Percentiles rank a stretch among this genome's conserved stretches.
These are phyloP conservation scores for Dothiorella sarmentorum DNA, from an alignment of 2,329 filamentous ascomycete genomes.

Conservation along the genomic window DNA sequence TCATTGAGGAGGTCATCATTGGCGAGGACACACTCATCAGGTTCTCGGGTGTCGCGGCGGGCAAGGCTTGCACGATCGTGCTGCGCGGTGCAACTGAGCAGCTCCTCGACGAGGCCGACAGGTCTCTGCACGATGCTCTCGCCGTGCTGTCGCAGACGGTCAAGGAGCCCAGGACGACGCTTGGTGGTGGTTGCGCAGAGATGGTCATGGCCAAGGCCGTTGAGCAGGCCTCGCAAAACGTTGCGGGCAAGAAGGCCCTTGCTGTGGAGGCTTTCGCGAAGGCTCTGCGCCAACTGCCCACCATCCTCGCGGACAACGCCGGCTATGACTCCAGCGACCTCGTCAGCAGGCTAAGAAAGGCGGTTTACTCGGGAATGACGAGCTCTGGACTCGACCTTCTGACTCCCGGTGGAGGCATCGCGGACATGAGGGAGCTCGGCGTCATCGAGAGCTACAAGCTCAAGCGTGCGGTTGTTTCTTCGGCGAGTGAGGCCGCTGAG, in stretches of 20 bases:
- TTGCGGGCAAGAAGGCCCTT: slow-evolving; percentile 94
- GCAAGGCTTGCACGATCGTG: slow-evolving; percentile 93
- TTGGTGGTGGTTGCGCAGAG: slow-evolving; percentile 94
- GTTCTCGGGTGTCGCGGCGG: slow-evolving; percentile 92
- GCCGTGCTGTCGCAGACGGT: slow-evolving; percentile 96
- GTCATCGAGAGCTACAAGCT: slow-evolving; percentile 98
- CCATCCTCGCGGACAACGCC: slow-evolving; percentile 95
- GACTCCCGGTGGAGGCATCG: slow-evolving; percentile 85
- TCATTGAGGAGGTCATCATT: slow-evolving; percentile 97
- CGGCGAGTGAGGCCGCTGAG: slow-evolving; percentile 93
- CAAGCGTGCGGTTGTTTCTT: slow-evolving; percentile 96
- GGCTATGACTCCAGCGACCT: slow-evolving; percentile 94
- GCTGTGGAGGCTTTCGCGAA: slow-evolving; percentile 87
- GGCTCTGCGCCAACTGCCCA: slow-evolving; percentile 88
- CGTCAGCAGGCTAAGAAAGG: slow-evolving; percentile 84
- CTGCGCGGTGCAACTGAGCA: slow-evolving; percentile 95
- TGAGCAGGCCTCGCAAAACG: slow-evolving; percentile 85
- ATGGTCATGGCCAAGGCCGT: slow-evolving; percentile 99
- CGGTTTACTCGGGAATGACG: slow-evolving; percentile 90
- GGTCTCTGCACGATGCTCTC: slow-evolving; percentile 91
- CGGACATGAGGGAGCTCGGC: slow-evolving; percentile 92
- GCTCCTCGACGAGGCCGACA: slow-evolving; percentile 92
- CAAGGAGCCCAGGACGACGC: slow-evolving; percentile 86
- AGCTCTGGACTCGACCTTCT: slow-evolving; percentile 87
- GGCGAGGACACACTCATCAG: slow-evolving; percentile 96